A percentile compares a stretch with the other conserved stretches of the same genome.
Conservation (phyloP, 2,329 filamentous ascomycete genomes). For the Zalaria sp. region DNA sequence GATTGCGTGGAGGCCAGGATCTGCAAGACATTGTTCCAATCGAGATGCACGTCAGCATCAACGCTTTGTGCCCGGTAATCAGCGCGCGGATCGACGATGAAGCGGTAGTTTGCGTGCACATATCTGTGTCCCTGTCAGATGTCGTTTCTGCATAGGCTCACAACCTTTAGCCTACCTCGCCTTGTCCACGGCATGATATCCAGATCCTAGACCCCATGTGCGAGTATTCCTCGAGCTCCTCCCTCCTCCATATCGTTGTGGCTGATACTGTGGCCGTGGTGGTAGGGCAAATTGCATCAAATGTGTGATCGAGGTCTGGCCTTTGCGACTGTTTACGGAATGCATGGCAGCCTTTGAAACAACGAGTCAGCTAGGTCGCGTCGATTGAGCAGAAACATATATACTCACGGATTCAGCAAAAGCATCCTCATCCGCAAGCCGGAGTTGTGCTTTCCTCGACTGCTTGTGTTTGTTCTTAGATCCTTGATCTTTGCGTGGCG, state of each 20-base stretch:
- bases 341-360: conserved; percentile 43
- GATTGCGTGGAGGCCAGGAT: conserved; percentile 82
- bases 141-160: background rate
- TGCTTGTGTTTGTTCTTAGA: conserved; percentile 72
- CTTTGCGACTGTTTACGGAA: conserved; percentile 58
- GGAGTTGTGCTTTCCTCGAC: conserved; percentile 51
- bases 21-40: conserved; percentile 85
- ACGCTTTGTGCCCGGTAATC: conserved; percentile 68
- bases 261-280: conserved; percentile 52
- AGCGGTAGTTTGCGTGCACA: conserved; percentile 93
- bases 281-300: conserved; percentile 82
- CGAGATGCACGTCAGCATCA: conserved; percentile 77
- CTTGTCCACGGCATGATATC: conserved; percentile 83
- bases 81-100: conserved; percentile 74
- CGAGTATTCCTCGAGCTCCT: conserved; percentile 48
- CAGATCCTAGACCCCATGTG: conserved; percentile 74
- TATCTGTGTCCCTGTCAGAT: conserved; percentile 37
- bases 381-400: conserved; percentile 1
- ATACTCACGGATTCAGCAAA: conserved; percentile 62
- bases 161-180: conserved; percentile 44
- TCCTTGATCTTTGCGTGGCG: conserved; percentile 62
- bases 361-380: background rate
- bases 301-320: conserved; percentile 94
- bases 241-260: conserved; percentile 26
- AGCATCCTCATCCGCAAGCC: conserved; percentile 67